A percentile compares a stretch with the other conserved stretches of the same genome.
These are phyloP conservation scores for Ampelocalamus luodianensis DNA, from an alignment of 176 grass and related monocot species.

Conservation along the genomic window DNA sequence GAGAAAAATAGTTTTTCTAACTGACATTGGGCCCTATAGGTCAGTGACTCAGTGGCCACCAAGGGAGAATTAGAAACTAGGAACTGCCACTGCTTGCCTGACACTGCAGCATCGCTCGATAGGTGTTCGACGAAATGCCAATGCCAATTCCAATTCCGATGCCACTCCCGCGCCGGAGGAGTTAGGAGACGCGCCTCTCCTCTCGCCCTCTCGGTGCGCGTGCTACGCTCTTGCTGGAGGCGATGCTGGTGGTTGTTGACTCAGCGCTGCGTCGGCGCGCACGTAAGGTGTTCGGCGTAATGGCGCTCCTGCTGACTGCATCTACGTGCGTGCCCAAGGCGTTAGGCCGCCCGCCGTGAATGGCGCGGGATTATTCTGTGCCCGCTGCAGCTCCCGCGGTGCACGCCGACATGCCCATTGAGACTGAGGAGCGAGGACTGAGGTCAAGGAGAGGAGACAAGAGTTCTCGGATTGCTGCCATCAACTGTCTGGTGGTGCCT, in stretches of 20 bases:
- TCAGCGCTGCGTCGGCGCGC: background rate
- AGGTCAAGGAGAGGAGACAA: background rate
- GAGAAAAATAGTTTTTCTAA: background rate
- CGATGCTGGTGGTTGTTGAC: background rate
- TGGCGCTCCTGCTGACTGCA: background rate
- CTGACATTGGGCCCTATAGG: background rate
- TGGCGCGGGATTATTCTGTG: background rate
- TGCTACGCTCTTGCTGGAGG: background rate
- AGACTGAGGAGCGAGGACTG: background rate
- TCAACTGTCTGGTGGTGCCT: background rate
- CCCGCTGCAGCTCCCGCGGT: background rate
- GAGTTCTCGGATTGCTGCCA: background rate
- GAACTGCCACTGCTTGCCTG: background rate
- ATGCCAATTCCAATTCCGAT: background rate
- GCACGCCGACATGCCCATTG: constrained; percentile 31
- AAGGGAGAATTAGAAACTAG: background rate
- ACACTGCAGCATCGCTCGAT: background rate
- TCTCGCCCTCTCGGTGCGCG: background rate
- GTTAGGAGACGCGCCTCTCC: background rate
- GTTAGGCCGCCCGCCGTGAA: background rate
- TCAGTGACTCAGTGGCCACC: background rate
- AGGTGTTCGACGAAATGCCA: constrained; percentile 10
- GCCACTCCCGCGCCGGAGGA: background rate
- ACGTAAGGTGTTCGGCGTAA: background rate
- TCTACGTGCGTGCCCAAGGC: background rate